Evolutionary conservation across 73 alveolate species (phyloP).

Genomic region (Symbiodinium natans): DNA sequence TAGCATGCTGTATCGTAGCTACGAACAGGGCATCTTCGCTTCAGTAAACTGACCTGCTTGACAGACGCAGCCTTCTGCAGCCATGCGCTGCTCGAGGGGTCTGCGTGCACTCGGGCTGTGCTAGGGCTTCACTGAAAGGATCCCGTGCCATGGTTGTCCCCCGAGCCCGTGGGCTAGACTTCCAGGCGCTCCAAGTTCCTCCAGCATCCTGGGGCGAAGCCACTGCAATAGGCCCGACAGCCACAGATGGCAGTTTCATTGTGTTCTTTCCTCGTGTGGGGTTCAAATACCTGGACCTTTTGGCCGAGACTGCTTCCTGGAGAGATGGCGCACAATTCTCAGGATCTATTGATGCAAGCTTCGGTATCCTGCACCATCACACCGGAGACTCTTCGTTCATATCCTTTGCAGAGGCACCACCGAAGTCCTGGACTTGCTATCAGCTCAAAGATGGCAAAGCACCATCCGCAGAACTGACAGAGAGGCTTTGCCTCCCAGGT

Average conservation of each 20-base stretch:
- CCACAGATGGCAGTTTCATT: not conserved
- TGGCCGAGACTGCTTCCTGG: not conserved
- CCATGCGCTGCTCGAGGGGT: too few relatives aligned
- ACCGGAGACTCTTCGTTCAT: not conserved
- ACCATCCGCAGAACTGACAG: not conserved
- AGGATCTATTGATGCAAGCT: constrained; percentile 13
- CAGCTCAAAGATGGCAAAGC: constrained; percentile 8
- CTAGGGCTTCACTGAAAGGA: too few relatives aligned
- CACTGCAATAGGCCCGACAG: not conserved
- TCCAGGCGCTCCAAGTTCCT: not conserved
- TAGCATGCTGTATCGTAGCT: too few relatives aligned
- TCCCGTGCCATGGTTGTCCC: not conserved
- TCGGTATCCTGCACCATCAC: constrained; percentile 3
- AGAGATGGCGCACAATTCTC: not conserved
- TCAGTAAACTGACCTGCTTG: too few relatives aligned
- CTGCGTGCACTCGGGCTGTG: too few relatives aligned
- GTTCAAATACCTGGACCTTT: constrained; percentile 22
- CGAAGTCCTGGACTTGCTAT: constrained; percentile 15
- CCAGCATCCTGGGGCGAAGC: not conserved
- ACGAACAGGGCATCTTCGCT: too few relatives aligned
- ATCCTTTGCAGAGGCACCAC: constrained; percentile 38
- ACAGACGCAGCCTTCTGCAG: too few relatives aligned
- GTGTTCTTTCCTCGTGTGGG: not conserved
- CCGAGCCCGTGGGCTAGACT: constrained; percentile 29
- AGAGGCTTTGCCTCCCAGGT: not conserved